These are phyloP conservation scores for Zygoascus sp. DNA, from an alignment of 1,139 yeast genomes.

Conservation along the genomic window DNA sequence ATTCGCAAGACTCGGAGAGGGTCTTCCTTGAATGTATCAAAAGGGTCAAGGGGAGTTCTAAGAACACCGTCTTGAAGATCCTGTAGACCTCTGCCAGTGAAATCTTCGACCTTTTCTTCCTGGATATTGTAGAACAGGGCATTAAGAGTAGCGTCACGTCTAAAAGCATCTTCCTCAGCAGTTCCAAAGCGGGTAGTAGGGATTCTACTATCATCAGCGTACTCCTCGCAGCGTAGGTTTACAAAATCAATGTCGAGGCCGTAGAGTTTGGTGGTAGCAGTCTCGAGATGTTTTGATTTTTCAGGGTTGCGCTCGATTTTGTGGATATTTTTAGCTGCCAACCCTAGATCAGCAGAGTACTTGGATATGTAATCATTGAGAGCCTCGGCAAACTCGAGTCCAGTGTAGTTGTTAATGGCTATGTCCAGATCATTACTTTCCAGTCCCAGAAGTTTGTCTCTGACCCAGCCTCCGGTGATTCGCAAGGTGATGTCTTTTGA, in stretches of 20 bases:
- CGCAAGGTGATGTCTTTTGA: slow-evolving; percentile 49
- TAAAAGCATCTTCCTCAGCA: slow-evolving; percentile 81
- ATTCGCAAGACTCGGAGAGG: slow-evolving; percentile 84
- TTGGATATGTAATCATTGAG: slow-evolving; percentile 50
- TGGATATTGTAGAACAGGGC: slow-evolving; percentile 83
- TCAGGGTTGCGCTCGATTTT: slow-evolving; percentile 90
- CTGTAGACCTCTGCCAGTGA: slow-evolving; percentile 65
- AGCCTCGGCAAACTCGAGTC: slow-evolving; percentile 75
- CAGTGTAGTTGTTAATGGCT: slow-evolving; percentile 78
- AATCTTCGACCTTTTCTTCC: slow-evolving; percentile 69
- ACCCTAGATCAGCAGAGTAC: slow-evolving; percentile 39
- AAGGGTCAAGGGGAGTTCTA: slow-evolving; percentile 83
- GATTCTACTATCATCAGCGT: slow-evolving; percentile 74
- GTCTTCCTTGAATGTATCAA: slow-evolving; percentile 83
- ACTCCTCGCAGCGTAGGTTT: slow-evolving; percentile 80
- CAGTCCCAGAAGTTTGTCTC: slow-evolving; percentile 81
- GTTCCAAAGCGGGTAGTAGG: slow-evolving; percentile 75
- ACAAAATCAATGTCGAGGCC: slow-evolving; percentile 89
- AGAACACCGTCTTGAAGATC: slow-evolving; percentile 69
- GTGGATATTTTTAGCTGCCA: slow-evolving; percentile 54
- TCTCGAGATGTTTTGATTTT: slow-evolving; percentile 91
- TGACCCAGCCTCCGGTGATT: slow-evolving; percentile 98
- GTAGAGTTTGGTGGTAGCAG: slow-evolving; percentile 84
- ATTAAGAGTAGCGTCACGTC: slow-evolving; percentile 90
- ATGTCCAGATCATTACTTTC: slow-evolving; percentile 86